A percentile compares a stretch with the other conserved stretches of the same genome.
phyloP scores from a whole-genome alignment of 306 rosid genomes.

The Trichosanthes cucumerina region DNA sequence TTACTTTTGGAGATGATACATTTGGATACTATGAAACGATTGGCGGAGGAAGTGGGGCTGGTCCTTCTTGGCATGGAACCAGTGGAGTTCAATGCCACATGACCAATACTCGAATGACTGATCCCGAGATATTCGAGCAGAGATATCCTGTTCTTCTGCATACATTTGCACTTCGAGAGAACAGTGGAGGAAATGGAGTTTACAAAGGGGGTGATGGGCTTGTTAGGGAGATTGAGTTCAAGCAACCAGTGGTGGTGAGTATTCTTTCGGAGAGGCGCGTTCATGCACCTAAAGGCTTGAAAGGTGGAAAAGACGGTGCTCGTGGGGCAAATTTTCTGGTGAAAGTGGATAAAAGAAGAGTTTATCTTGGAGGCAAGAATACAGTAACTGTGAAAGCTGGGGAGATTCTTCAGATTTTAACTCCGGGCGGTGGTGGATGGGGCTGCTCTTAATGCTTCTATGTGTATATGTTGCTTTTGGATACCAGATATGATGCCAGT shows the following conservation, averaged over 20 bases:
- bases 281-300: constrained; percentile 79
- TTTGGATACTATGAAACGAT: constrained; percentile 95
- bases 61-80: constrained; percentile 88
- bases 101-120: constrained; percentile 96
- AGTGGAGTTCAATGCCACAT: constrained; percentile 91
- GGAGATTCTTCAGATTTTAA: constrained; percentile 70
- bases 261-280: constrained; percentile 94
- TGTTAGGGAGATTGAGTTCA: constrained; percentile 78
- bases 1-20: constrained; percentile 84
- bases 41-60: constrained; percentile 96
- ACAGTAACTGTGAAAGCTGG: constrained; percentile 57
- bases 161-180: constrained; percentile 60
- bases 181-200: constrained; percentile 73
- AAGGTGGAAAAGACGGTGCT: constrained; percentile 69
- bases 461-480: neutral
- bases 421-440: constrained; percentile 98
- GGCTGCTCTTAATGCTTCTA: constrained; percentile 34
- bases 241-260: constrained; percentile 54
- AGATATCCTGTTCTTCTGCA: constrained; percentile 77
- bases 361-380: constrained; percentile 86
- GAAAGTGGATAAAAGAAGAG: constrained; percentile 50
- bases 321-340: constrained; percentile 70
- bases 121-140: constrained; percentile 89
- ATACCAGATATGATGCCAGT: constrained; percentile 7
- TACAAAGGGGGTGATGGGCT: constrained; percentile 86